Evolutionary conservation across 371 early-diverging fungal species (phyloP), one percentile per base, ranked within the genome.

Genomic region (Chytridium lagenaria): DNA sequence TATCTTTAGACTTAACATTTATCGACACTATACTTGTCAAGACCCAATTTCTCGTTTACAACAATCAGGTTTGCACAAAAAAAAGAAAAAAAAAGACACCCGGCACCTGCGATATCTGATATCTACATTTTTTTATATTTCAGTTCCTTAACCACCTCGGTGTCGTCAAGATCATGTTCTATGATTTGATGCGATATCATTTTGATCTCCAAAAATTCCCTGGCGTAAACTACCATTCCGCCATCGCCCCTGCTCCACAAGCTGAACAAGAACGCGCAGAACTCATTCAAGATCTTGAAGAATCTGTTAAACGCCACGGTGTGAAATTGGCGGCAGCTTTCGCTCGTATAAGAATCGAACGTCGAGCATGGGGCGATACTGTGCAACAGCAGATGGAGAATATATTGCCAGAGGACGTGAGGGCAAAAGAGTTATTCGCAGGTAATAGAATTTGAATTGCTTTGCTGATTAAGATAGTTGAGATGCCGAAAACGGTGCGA

Each of bases 401-500:
- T 51, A 82, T 85, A 19, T 71, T 85, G 59, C 83, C 84, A 7
- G 75, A 75, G 52, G 78, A 78, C 10, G 81, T 84, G 16, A 40
- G 86, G 61, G 76, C 69, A 57, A 80, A 79, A 65, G 86, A 85
- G 61, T 68, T 72, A 28, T 78, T 82, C 61, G 84, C 86, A 38
- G 83, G 85, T 84, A 31, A 30, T 38, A 90, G 38, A 90, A 78
- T 65, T 75, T 82, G 68, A 28, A 30, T 12, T 52, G 26, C 5
- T 52, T 52, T 26, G 26, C 5, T 12, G 12, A 22, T n/a, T n/a
- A 52, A 26, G 12, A 23, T 59, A 59, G 87, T 86, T 26, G 89
- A 88, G 51, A 81, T 87, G 81, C 80, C 86, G n/a, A 85, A 83
- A 63, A 74, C 83, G 80, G 89, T 92, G 5, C 88, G 94, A 16